These are phyloP conservation scores for Pseudopyricularia cyperi DNA, from an alignment of 2,329 filamentous ascomycete genomes.

Conservation along the genomic window DNA sequence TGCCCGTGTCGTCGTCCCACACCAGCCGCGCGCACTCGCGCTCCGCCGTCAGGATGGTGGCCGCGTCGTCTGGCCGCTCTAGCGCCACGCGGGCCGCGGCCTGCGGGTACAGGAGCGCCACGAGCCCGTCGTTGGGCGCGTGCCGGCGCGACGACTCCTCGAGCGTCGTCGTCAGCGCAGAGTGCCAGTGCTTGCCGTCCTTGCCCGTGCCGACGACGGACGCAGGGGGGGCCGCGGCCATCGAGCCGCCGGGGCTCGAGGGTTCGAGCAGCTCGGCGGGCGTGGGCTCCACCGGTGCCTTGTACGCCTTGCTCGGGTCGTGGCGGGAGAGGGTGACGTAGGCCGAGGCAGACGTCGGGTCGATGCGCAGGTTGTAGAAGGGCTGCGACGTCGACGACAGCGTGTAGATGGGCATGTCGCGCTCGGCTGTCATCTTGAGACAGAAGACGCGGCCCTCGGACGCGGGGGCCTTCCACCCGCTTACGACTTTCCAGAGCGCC, in stretches of 20 bases:
- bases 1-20: conserved; percentile 51
- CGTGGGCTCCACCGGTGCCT: conserved; percentile 24
- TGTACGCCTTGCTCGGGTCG: conserved; percentile 46
- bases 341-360: conserved; percentile 50
- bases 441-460: conserved; percentile 47
- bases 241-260: conserved; percentile 11
- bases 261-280: conserved; percentile 7
- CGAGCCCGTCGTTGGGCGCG: conserved; percentile 46
- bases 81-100: conserved; percentile 51
- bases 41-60: conserved; percentile 49
- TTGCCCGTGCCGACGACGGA: conserved; percentile 31
- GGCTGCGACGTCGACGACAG: conserved; percentile 49
- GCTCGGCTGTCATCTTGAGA: conserved; percentile 40
- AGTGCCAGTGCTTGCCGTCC: conserved; percentile 38
- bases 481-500: conserved; percentile 54
- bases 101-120: conserved; percentile 56
- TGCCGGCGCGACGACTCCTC: conserved; percentile 40
- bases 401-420: conserved; percentile 52
- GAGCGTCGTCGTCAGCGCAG: conserved; percentile 43
- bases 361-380: conserved; percentile 53
- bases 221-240: conserved; percentile 16
- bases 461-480: conserved; percentile 52
- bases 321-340: conserved; percentile 45
- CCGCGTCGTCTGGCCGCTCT: conserved; percentile 44
- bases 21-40: conserved; percentile 57